Evolutionary conservation across 2,329 filamentous ascomycete species (phyloP).

Genomic region (Diaporthe citriasiana): DNA sequence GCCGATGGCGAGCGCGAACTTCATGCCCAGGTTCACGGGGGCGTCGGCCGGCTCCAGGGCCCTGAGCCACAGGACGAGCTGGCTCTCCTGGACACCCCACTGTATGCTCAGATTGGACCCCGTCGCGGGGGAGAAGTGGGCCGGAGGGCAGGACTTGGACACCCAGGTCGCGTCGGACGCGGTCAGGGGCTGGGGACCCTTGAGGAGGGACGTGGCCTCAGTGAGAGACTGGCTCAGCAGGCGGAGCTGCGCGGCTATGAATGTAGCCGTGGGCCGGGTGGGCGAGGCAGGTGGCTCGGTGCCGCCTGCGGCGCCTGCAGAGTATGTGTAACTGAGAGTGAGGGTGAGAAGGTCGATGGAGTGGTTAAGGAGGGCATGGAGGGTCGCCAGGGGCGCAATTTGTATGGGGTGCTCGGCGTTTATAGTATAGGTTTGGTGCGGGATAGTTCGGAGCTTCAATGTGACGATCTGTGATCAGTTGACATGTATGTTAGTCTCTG

Average conservation of each 20-base stretch:
- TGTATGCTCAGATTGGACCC: conserved; percentile 81
- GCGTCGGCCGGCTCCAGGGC: conserved; percentile 77
- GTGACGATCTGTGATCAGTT: conserved; percentile 73
- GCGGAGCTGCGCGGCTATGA: conserved; percentile 69
- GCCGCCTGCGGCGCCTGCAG: conserved; percentile 70
- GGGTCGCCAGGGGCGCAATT: conserved; percentile 78
- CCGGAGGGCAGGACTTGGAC: conserved; percentile 57
- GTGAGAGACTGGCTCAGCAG: conserved; percentile 68
- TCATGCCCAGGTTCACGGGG: conserved; percentile 73
- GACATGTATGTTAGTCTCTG: background rate
- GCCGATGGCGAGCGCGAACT: conserved; percentile 78
- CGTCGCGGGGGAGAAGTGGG: conserved; percentile 59
- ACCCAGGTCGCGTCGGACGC: conserved; percentile 60
- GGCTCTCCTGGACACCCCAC: conserved; percentile 78
- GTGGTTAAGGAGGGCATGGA: conserved; percentile 84
- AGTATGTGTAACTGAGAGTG: conserved; percentile 73
- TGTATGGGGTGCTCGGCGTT: conserved; percentile 65
- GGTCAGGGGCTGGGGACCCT: conserved; percentile 63
- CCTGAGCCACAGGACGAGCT: conserved; percentile 78
- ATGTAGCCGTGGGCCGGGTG: conserved; percentile 54
- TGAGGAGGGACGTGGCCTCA: conserved; percentile 66
- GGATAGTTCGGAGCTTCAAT: conserved; percentile 80
- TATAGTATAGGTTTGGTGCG: conserved; percentile 63
- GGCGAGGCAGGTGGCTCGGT: conserved; percentile 67
- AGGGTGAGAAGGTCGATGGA: conserved; percentile 87